Base-by-base conservation (phyloP, 1,139 yeast species). In the Sporopachydermia cereana region DNA sequence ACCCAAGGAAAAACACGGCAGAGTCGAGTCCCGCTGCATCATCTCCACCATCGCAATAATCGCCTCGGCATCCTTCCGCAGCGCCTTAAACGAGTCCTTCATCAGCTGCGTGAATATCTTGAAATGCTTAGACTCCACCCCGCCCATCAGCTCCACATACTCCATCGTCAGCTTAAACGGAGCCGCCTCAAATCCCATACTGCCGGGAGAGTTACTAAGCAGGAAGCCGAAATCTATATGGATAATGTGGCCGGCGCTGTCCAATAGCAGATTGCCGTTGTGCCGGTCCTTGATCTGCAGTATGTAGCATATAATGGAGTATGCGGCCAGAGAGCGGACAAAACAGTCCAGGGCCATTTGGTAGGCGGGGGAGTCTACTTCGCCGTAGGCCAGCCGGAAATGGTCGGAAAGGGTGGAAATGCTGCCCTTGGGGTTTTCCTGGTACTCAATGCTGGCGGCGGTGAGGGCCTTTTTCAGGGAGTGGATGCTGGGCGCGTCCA, bases 171-270 rank as follows among this genome's bases (percentile, higher is more conserved):
- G 67, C 58, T 91, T 91, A 69, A 91, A 91, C 1, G 98, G 96
- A 0, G 97, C 96, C 1, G 96, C 94, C 58, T 91, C 98, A 61
- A 91, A 88, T 0, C 96, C 96, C 46, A 91, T 86, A 47, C 95
- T 82, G 2, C 97, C 97, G 0, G 98, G 98, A 0, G 96, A 82
- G 57, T 91, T 91, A 0, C 96, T 85, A 3, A 91, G 67, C 57
- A 91, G 64, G 59, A 88, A 91, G 0, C 98, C 98, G 66, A 91
- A 91, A 64, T 91, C 98, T 54, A 91, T 91, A 60, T 91, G 98
- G 43, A 88, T 80, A 14, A 91, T 82, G 59, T 91, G 97, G 0
- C 98, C 98, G 52, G 89, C 95, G 50, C 80, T 78, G 58, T 91
- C 98, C 17, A 91, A 66, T 84, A 91, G 81, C 43, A 91, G 89